Evolutionary conservation across 257 asterid species (phyloP).

Genomic region (Nicotiana knightiana): DNA sequence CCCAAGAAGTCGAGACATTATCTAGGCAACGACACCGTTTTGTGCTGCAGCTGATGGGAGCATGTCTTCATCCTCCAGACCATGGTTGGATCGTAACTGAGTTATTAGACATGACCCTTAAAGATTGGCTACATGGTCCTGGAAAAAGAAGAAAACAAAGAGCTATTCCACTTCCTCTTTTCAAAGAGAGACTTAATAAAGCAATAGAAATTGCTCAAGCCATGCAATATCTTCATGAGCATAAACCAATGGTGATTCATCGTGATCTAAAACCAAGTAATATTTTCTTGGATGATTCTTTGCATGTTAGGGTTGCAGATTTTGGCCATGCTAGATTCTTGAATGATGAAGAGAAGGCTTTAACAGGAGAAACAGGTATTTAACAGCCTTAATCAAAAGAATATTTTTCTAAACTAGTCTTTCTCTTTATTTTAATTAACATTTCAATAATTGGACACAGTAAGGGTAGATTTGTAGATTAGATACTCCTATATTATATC

Average conservation of each 20-base stretch:
- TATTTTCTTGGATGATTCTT: slow-evolving; percentile 55
- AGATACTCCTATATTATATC: too few relatives aligned
- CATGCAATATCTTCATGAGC: slow-evolving; percentile 75
- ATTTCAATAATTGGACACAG: too few relatives aligned
- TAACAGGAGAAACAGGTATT: slow-evolving; percentile 72
- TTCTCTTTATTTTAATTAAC: too few relatives aligned
- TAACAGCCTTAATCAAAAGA: too few relatives aligned
- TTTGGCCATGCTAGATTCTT: slow-evolving; percentile 78
- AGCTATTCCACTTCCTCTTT: slow-evolving; percentile 34
- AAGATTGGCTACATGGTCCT: slow-evolving; percentile 70
- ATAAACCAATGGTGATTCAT: slow-evolving; percentile 56
- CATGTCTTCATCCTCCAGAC: slow-evolving; percentile 54
- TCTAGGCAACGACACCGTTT: slow-evolving; percentile 67
- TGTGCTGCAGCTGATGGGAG: slow-evolving; percentile 70
- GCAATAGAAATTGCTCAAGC: slow-evolving; percentile 70
- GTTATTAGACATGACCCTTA: slow-evolving; percentile 38
- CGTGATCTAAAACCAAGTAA: slow-evolving; percentile 76
- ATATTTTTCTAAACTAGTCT: too few relatives aligned
- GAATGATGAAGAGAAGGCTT: slow-evolving; percentile 59
- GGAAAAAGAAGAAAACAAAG: slow-evolving; percentile 50
- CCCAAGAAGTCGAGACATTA: slow-evolving; percentile 62
- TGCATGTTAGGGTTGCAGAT: slow-evolving; percentile 68
- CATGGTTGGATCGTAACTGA: slow-evolving; percentile 71
- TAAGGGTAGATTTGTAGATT: too few relatives aligned
- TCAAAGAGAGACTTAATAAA: slow-evolving; percentile 44